phyloP scores from a whole-genome alignment of 2,329 filamentous ascomycete species.

The Pyricularia grisea region DNA sequence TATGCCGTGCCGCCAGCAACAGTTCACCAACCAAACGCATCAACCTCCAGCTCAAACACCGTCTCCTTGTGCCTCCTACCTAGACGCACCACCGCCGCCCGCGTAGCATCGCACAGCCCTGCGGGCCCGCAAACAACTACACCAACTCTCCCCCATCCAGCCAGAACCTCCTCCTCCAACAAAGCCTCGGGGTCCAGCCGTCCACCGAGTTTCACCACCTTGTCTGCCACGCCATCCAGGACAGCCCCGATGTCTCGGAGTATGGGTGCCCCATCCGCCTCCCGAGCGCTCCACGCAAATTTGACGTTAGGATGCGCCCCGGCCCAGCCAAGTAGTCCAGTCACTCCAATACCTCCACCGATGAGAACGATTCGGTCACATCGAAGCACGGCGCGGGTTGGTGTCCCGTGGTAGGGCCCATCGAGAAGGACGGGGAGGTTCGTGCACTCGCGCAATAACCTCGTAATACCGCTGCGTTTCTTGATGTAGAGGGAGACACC shows the following conservation, averaged over 20 bases:
- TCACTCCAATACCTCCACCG: constrained; percentile 38
- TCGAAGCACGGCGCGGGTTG: constrained; percentile 13
- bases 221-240: constrained; percentile 17
- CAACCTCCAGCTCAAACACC: constrained; percentile 12
- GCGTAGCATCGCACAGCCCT: constrained; percentile 28
- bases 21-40: constrained; percentile 9
- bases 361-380: constrained; percentile 30
- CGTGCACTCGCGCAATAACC: constrained; percentile 13
- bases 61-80: background rate
- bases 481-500: constrained; percentile 28
- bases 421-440: constrained; percentile 27
- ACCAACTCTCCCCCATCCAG: constrained; percentile 19
- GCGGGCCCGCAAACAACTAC: constrained; percentile 32
- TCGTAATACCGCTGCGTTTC: constrained; percentile 25
- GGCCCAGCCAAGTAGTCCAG: constrained; percentile 26
- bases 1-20: too few species aligned
- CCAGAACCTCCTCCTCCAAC: constrained; percentile 19
- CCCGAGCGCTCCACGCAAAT: constrained; percentile 25
- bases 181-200: constrained; percentile 22
- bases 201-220: constrained; percentile 16
- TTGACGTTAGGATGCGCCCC: constrained; percentile 23
- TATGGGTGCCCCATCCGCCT: constrained; percentile 16
- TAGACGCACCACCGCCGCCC: constrained; percentile 17
- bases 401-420: constrained; percentile 23
- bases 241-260: constrained; percentile 6